Evolutionary conservation across 768 basidiomycete species (phyloP).

Genomic region (Inosperma sp.): DNA sequence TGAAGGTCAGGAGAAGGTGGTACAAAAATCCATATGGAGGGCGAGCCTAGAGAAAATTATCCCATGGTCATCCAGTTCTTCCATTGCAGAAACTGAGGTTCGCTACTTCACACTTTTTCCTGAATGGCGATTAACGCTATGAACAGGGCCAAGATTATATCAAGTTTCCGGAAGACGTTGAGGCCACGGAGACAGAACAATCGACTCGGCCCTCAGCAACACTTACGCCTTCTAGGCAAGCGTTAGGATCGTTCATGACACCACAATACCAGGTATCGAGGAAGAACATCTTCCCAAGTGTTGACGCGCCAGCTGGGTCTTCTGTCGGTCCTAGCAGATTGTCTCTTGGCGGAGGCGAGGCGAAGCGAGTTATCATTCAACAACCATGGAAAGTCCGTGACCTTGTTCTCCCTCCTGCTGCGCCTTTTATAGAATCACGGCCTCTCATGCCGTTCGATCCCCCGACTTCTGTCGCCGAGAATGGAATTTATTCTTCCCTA

Average conservation of each 20-base stretch:
- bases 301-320: constrained; percentile 4
- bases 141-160: not conserved
- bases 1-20: constrained; percentile 4
- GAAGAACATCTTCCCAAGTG: constrained; percentile 2
- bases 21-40: constrained; percentile 37
- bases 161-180: constrained; percentile 13
- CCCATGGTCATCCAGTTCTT: constrained; percentile 27
- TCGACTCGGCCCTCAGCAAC: constrained; percentile 16
- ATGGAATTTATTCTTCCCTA: constrained; percentile 3
- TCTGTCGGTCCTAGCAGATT: constrained; percentile 24
- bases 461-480: not conserved
- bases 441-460: constrained; percentile 3
- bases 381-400: constrained; percentile 55
- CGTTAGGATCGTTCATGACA: constrained; percentile 50
- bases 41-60: constrained; percentile 42
- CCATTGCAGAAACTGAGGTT: not conserved
- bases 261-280: constrained; percentile 40
- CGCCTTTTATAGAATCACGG: not conserved
- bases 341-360: constrained; percentile 46
- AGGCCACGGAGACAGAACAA: constrained; percentile 6
- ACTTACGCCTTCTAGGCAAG: constrained; percentile 29
- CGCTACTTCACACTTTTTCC: not conserved
- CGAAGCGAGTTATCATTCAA: constrained; percentile 45
- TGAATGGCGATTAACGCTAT: not conserved
- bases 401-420: constrained; percentile 40